Conservation (phyloP, 2,329 filamentous ascomycete species). For the Aspergillus versicolor region DNA sequence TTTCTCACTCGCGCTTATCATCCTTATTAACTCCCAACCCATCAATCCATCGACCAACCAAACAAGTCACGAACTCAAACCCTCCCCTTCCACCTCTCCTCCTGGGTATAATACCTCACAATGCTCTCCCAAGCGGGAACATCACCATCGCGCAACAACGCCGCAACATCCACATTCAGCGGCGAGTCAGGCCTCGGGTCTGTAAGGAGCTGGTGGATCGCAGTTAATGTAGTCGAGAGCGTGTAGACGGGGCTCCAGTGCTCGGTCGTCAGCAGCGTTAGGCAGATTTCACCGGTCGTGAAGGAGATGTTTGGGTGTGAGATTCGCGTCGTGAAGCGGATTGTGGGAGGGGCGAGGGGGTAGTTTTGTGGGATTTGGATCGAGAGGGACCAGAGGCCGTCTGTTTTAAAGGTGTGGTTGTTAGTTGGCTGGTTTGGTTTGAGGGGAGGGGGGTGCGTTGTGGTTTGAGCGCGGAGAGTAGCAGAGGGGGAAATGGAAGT, state of each 20-base stretch:
- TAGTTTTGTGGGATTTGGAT: slow-evolving; percentile 77
- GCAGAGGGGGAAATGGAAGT: background rate
- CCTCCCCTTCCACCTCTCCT: slow-evolving; percentile 42
- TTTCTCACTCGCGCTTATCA: background rate
- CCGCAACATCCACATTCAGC: slow-evolving; percentile 50
- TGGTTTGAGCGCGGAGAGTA: background rate
- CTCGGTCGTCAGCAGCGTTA: slow-evolving; percentile 72
- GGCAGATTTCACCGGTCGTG: slow-evolving; percentile 83
- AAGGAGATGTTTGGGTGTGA: slow-evolving; percentile 79
- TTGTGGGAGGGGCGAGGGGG: slow-evolving; percentile 72
- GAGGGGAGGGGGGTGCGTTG: background rate
- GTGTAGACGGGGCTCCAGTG: slow-evolving; percentile 87
- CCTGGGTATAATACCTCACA: slow-evolving; percentile 47
- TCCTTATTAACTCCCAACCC: no score
- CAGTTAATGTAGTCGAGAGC: slow-evolving; percentile 52
- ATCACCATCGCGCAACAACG: slow-evolving; percentile 47
- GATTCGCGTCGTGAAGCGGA: slow-evolving; percentile 79
- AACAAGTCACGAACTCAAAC: background rate
- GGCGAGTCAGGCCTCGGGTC: slow-evolving; percentile 49
- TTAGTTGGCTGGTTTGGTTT: background rate
- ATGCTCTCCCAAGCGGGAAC: slow-evolving; percentile 46
- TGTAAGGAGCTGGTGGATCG: slow-evolving; percentile 48
- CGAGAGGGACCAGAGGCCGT: slow-evolving; percentile 77
- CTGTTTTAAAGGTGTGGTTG: slow-evolving; percentile 30
- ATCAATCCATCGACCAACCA: background rate